Base-by-base conservation (phyloP, 345 rosid genomes). In the Eucalyptus erythrocorys region DNA sequence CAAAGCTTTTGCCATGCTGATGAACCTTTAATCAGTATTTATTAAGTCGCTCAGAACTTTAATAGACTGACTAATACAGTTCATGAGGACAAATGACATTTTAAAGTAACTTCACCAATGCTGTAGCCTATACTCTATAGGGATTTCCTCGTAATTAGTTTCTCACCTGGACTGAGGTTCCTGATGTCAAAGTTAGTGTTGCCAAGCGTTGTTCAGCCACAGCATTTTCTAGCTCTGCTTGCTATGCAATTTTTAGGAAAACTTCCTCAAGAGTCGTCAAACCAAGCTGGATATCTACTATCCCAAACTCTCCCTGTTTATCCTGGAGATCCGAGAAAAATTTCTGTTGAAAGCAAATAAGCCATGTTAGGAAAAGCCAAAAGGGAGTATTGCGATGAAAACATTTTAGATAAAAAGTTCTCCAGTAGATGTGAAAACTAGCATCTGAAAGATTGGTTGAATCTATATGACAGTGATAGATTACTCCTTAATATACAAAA, bases 221-320 rank as follows among this genome's bases (percentile, higher is more conserved):
- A 55, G 59, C 59, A 55, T 55, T 55, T 55, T 55, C 59, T 22
- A 22, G 59, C 59, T 55, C 12, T 55, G 99, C 99, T 88, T 95
- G 94, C 92, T 92, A 93, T 47, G 99, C 99, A 30, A 97, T 97
- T 76, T 96, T 96, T 82, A 96, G 92, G 95, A 96, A 97, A 81
- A 96, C 99, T 92, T 97, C 99, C 93, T 96, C 98, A 5, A 97
- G 97, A 34, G 99, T 96, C 42, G 99, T 89, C 17, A 97, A 97
- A 85, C 99, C 95, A 34, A 96, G 96, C 89, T 96, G 99, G 88
- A 96, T 95, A 89, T 97, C 96, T 42, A 96, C 90, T 89, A 96
- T 94, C 55, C 96, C 94, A 64, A 95, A 94, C 87, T 96, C 97
- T 10, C 47, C 21, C 89, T 93, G 93, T 91, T 95, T 95, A 64